Base-by-base conservation (phyloP, 208 protist genomes). In the Crithidia thermophila region DNA sequence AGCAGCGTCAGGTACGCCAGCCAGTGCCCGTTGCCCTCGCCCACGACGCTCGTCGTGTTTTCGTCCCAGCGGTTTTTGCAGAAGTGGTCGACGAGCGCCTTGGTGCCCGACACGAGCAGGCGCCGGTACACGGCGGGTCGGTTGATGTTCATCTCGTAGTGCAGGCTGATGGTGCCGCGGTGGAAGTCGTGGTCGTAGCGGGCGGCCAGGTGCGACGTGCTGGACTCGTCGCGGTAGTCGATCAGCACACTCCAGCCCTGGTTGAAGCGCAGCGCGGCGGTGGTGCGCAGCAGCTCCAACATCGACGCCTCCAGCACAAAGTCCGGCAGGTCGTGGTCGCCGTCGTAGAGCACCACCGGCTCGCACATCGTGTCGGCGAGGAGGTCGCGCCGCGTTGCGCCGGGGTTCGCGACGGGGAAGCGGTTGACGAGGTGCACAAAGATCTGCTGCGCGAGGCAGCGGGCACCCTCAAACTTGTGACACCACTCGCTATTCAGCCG, bases 171-270 rank as follows among this genome's bases (percentile, higher is more conserved):
- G n/a, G 74, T 81, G 50, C 88, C 91, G 25, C 77, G 77, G 55
- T 86, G 78, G 39, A 93, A 83, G 64, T 72, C 56, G 67, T 90
- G 77, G 46, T 86, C 71, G 60, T 67, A 78, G 23, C 85, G 84
- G 0, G 91, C 91, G 11, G 84, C 59, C 42, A 93, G 71, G 34
- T 93, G 81, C 3, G 84, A 73, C 14, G 77, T 62, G 13, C 75
- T 72, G 11, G 13, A 46, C 33, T 82, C 78, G 28, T 78, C 49
- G 39, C 65, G 72, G 63, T 87, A 84, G 62, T 92, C 81, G 51
- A 96, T 85, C 31, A 94, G 64, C 16, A 94, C 88, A 56, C 84
- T 87, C 91, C 88, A 96, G 7, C 88, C 88, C 62, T 94, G 75
- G 64, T 89, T 94, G 46, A 89, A 82, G 53, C 88, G 82, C n/a